Base-by-base conservation (phyloP, 176 grass and related monocot genomes). In the Thinopyrum elongatum region DNA sequence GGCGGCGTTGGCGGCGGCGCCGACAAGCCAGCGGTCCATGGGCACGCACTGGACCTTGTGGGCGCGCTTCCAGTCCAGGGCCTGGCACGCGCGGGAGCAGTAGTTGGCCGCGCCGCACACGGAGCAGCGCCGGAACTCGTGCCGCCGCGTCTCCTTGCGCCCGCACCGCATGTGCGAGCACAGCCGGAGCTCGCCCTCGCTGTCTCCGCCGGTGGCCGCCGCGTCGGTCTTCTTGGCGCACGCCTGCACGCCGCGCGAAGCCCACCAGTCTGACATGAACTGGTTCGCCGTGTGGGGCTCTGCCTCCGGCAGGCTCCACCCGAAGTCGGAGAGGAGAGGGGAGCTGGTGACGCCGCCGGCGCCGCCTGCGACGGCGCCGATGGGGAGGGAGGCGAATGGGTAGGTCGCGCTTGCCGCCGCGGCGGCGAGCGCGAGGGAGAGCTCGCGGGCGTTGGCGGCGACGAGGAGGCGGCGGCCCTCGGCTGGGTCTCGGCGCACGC, bases 61-160 rank as follows among this genome's bases (percentile, higher is more conserved):
- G 6, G 53, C 83, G 61, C 86, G 82, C 85, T 92, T 94, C 94
- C 94, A 97, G 87, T 97, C 90, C 9, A 97, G 90, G 2, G 92
- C 94, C 85, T 97, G 94, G 86, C 94, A 97, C 63, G 92, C 94
- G 65, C 94, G 92, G 53, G 94, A 97, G 92, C 94, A 97, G 90
- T 97, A 97, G 92, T 94, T 97, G 13, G 90, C 94, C 5, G 88
- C 90, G 76, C 94, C 92, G 60, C 94, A 97, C 47, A 97, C 94
- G 31, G 94, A 97, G 65, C 94, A 94, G 66, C 94, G 86, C 71
- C 92, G 90, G 89, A 97, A 97, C 80, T 97, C 94, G 90, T 97
- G 94, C 22, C 92, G 90, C 38, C 94, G 89, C 25, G 94, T 96
- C 81, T 96, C 94, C 10, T 85, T 66, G 33, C 94, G 80, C 8